Conservation (phyloP, 495 filamentous ascomycete genomes). For the Copromyces sp. region DNA sequence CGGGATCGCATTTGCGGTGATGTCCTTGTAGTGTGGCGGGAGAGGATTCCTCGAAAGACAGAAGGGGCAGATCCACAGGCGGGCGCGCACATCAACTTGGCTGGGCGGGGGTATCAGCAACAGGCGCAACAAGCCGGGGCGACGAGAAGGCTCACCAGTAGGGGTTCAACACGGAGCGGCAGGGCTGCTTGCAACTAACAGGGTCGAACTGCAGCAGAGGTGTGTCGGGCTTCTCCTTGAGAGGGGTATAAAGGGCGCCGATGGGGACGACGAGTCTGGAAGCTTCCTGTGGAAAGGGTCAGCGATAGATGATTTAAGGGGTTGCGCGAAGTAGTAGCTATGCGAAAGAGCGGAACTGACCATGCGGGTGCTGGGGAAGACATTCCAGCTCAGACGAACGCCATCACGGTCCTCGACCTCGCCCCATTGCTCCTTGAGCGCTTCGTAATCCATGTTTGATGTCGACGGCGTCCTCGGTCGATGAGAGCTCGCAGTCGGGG, state of each 20-base stretch:
- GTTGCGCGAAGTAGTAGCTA: slow-evolving; percentile 18
- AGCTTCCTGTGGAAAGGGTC: slow-evolving; percentile 59
- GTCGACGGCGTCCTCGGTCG: background rate
- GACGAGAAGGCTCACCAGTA: slow-evolving; percentile 58
- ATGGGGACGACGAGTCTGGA: slow-evolving; percentile 95
- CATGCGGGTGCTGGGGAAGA: slow-evolving; percentile 97
- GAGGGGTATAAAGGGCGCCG: slow-evolving; percentile 88
- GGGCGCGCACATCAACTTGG: slow-evolving; percentile 88
- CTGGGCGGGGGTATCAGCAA: slow-evolving; percentile 38
- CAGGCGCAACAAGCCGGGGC: background rate
- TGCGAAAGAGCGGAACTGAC: slow-evolving; percentile 36
- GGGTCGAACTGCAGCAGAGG: slow-evolving; percentile 93
- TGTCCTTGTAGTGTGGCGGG: slow-evolving; percentile 98
- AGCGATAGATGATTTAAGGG: background rate
- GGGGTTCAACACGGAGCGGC: slow-evolving; percentile 92
- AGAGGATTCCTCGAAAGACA: slow-evolving; percentile 92
- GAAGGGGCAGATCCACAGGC: slow-evolving; percentile 98
- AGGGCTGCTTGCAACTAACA: slow-evolving; percentile 92
- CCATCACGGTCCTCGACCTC: slow-evolving; percentile 97
- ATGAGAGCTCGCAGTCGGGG: background rate
- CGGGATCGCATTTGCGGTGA: slow-evolving; percentile 86
- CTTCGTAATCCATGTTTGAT: slow-evolving; percentile 44
- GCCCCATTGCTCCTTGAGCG: slow-evolving; percentile 92
- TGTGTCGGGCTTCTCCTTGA: slow-evolving; percentile 89
- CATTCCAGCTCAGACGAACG: slow-evolving; percentile 96